Percentiles rank a stretch among this genome's conserved stretches.
phyloP scores from a whole-genome alignment of 208 protist species.

The Perkinsela sp. region DNA sequence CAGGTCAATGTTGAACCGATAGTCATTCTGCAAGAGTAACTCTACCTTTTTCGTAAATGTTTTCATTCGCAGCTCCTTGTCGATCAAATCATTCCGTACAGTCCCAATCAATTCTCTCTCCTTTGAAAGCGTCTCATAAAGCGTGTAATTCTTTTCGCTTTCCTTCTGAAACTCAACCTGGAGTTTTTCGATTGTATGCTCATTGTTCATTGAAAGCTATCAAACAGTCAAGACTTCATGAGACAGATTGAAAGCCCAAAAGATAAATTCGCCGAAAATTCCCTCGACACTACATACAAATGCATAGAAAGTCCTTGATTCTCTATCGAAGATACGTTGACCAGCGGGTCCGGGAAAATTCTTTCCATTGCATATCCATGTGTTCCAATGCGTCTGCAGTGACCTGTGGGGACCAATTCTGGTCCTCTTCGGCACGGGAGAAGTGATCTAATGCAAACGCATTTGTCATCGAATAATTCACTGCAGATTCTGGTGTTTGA shows the following conservation, averaged over 20 bases:
- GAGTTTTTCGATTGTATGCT: not conserved
- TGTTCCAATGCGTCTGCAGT: slow-evolving; percentile 50
- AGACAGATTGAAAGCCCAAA: not conserved
- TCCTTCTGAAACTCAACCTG: not conserved
- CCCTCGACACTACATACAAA: not conserved
- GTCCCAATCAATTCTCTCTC: not conserved
- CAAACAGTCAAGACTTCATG: not conserved
- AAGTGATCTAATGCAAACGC: slow-evolving; percentile 57
- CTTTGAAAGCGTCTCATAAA: not conserved
- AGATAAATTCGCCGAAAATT: not conserved
- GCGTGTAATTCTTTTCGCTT: not conserved
- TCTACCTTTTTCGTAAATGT: not conserved
- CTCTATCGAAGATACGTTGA: slow-evolving; percentile 48
- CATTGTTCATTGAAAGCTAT: not conserved
- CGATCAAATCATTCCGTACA: not conserved
- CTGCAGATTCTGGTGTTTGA: slow-evolving; percentile 14
- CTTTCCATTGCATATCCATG: slow-evolving; percentile 67
- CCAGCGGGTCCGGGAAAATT: slow-evolving; percentile 61
- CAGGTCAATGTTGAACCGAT: not conserved
- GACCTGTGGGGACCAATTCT: slow-evolving; percentile 59
- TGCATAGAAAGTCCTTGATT: not conserved
- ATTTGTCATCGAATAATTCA: slow-evolving; percentile 14
- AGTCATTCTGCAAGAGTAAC: not conserved
- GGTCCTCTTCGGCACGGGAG: slow-evolving; percentile 43
- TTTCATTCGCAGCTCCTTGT: not conserved